These are phyloP conservation scores for Phaseolus coccineus DNA, from an alignment of 331 rosid genomes.

Conservation along the genomic window DNA sequence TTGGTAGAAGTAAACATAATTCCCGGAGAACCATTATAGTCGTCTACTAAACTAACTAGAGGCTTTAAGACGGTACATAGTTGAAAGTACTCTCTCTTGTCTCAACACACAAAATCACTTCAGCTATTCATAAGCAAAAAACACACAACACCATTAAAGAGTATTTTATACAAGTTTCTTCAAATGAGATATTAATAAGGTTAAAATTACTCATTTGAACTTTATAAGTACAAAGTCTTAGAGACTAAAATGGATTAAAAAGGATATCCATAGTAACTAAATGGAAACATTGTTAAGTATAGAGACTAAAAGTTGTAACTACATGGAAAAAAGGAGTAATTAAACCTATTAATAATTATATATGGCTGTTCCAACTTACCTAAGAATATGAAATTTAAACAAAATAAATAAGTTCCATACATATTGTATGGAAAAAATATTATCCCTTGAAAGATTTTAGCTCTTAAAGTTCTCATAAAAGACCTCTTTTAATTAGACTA, in stretches of 20 bases:
- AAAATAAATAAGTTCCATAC: constrained; percentile 12
- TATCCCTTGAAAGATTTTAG: constrained; percentile 9
- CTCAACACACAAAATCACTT: background rate
- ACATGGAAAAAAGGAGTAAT: too few relatives aligned
- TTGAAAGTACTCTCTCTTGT: background rate
- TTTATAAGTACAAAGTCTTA: too few relatives aligned
- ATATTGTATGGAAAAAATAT: constrained; percentile 7
- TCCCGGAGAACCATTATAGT: constrained; percentile 11
- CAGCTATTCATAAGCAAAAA: constrained; percentile 3
- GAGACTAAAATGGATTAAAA: too few relatives aligned
- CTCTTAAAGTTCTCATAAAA: constrained; percentile 34
- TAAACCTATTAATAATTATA: constrained; percentile 6
- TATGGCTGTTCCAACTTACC: constrained; percentile 2
- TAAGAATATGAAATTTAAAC: background rate
- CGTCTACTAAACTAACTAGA: constrained; percentile 3
- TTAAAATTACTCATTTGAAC: too few relatives aligned
- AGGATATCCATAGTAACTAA: too few relatives aligned
- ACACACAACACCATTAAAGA: background rate
- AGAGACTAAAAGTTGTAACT: too few relatives aligned
- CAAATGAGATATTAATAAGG: too few relatives aligned
- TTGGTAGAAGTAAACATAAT: background rate
- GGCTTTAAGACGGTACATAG: background rate
- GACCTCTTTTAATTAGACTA: constrained; percentile 86
- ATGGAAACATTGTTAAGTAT: too few relatives aligned
- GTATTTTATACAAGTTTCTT: background rate